Evolutionary conservation across 352 stramenopile species (phyloP), one percentile per base, ranked within the genome.

Genomic region (Globisporangium paddicum): DNA sequence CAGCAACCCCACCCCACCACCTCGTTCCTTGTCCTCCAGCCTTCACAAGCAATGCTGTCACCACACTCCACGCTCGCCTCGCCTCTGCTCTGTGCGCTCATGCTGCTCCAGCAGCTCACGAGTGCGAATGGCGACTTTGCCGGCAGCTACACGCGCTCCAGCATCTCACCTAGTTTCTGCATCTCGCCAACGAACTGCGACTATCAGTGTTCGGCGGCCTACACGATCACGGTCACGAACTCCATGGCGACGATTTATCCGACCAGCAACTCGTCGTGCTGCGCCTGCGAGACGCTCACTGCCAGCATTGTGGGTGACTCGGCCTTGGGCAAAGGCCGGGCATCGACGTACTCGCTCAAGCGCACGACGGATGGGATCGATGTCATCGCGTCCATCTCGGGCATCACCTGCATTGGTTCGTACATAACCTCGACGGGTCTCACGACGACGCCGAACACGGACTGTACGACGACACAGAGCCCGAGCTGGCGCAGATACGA

Each of bases 141-240:
- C 2, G 48, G 48, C 10, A 10, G 14, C 25, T 55, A 42, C 48
- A 55, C 30, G 9, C 10, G n/a, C 48, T 3, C 16, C 14, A 53
- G 14, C 28, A 18, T 41, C 28, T 32, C 47, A 18, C 28, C 25
- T 5, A 41, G 16, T 28, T 7, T 19, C 16, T 44, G 48, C 30
- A 21, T 28, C 30, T 5, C 34, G 2, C 19, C 30, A 10, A n/a
- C 23, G 9, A 51, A n/a, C 30, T 55, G 48, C 48, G 32, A 44
- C 6, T 42, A 32, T 30, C 9, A n/a, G 30, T 55, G 30, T 30
- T 25, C 48, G 11, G 28, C 32, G 16, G 13, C 48, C 26, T 55
- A 55, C 48, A 28, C 35, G 48, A 55, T 55, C 48, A 30, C 48
- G 14, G 48, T 55, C 26, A 21, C 30, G 16, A n/a, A 19, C 3